Conservation (phyloP, 225 moss, liverwort and hornwort genomes). For the Rhytidiadelphus loreus region DNA sequence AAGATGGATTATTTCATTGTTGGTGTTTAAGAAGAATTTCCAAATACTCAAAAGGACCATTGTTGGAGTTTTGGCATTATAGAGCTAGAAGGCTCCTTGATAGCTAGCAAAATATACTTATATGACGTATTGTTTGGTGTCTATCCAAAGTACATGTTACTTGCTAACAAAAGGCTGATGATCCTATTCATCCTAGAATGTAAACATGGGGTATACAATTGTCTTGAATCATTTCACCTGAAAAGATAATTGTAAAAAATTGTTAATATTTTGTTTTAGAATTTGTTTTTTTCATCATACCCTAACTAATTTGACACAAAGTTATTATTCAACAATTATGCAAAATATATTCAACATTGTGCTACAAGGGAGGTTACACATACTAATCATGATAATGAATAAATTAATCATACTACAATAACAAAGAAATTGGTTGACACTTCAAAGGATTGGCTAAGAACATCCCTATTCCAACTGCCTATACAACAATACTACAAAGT, state of each 20-base stretch:
- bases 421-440: not conserved
- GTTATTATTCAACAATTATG: not conserved
- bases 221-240: not conserved
- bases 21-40: not conserved
- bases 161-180: not conserved
- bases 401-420: not conserved
- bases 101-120: not conserved
- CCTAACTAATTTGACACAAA: not conserved
- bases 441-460: not conserved
- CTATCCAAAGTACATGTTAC: not conserved
- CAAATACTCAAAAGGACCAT: not conserved
- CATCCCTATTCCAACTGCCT: not conserved
- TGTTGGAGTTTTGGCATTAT: not conserved
- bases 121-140: not conserved
- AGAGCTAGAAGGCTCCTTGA: too few species aligned
- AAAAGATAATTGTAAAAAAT: rapidly evolving
- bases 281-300: not conserved
- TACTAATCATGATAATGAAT: not conserved
- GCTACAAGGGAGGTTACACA: rapidly evolving
- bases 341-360: not conserved
- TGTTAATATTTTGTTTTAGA: not conserved
- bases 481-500: rapidly evolving
- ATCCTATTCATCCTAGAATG: not conserved
- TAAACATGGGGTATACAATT: rapidly evolving
- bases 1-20: not conserved